phyloP scores from a whole-genome alignment of 1,284 basidiomycete species.

The Marasmius fiardii region DNA sequence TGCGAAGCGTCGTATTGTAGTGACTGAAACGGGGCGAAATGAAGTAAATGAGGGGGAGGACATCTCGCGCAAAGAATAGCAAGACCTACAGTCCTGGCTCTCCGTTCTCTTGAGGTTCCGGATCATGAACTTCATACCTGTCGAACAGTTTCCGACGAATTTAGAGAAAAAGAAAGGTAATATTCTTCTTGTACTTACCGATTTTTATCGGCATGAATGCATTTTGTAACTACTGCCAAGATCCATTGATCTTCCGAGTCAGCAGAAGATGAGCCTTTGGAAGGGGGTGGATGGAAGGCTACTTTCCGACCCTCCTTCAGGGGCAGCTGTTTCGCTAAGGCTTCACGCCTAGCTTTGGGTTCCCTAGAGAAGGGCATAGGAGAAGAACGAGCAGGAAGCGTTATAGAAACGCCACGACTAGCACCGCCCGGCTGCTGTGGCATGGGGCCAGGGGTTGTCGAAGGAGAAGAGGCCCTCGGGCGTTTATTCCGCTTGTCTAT shows the following conservation, averaged over 20 bases:
- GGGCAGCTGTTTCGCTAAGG: slow-evolving; percentile 56
- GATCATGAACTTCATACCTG: slow-evolving; percentile 81
- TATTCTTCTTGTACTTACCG: slow-evolving; percentile 33
- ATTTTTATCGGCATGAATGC: slow-evolving; percentile 67
- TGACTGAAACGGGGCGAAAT: too few species aligned
- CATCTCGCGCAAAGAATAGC: not conserved
- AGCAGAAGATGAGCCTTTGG: slow-evolving; percentile 40
- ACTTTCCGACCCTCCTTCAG: slow-evolving; percentile 72
- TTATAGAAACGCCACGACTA: slow-evolving; percentile 48
- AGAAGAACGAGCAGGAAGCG: slow-evolving; percentile 49
- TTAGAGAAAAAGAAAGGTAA: slow-evolving; percentile 5
- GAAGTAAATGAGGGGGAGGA: not conserved
- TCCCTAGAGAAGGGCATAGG: slow-evolving; percentile 58
- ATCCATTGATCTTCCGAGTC: slow-evolving; percentile 78
- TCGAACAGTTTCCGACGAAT: slow-evolving; percentile 7
- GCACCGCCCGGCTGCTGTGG: slow-evolving; percentile 32
- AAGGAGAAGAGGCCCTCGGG: slow-evolving; percentile 64
- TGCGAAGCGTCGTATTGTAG: slow-evolving; percentile 64
- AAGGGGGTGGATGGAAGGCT: slow-evolving; percentile 68
- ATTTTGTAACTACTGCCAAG: slow-evolving; percentile 68
- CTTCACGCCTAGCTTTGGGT: slow-evolving; percentile 60
- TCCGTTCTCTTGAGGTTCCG: slow-evolving; percentile 74
- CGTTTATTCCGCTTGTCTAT: slow-evolving; percentile 75
- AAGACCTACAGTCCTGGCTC: slow-evolving; percentile 60
- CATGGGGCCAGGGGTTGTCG: slow-evolving; percentile 40